These are phyloP conservation scores for Aaosphaeria pasadenensis DNA, from an alignment of 2,329 filamentous ascomycete genomes.

Conservation along the genomic window DNA sequence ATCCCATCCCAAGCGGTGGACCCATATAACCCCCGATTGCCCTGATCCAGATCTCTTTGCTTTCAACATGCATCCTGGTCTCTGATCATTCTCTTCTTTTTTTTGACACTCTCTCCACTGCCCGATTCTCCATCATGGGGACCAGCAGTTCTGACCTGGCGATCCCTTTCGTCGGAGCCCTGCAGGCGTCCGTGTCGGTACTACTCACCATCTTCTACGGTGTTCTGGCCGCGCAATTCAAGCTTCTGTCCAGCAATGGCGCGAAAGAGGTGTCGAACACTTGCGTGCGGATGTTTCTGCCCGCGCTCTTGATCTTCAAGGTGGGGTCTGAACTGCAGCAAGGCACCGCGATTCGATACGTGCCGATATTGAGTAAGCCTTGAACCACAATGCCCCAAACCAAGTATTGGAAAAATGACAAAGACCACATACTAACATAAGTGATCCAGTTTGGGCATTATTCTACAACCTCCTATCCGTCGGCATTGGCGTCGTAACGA, in stretches of 20 bases:
- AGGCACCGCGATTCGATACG: constrained; percentile 47
- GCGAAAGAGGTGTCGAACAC: constrained; percentile 53
- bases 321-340: constrained; percentile 51
- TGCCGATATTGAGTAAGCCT: constrained; percentile 47
- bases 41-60: not conserved
- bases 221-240: constrained; percentile 49
- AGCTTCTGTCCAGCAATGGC: constrained; percentile 45
- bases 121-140: constrained; percentile 12
- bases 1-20: too few species aligned
- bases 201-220: constrained; percentile 54
- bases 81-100: not conserved
- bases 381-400: not conserved
- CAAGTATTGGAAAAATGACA: not conserved
- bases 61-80: not conserved
- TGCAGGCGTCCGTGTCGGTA: constrained; percentile 55
- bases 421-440: not conserved
- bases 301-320: constrained; percentile 53
- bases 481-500: constrained; percentile 43
- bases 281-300: constrained; percentile 54
- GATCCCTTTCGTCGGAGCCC: constrained; percentile 49
- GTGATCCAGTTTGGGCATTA: constrained; percentile 48
- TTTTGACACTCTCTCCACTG: not conserved
- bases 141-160: constrained; percentile 26
- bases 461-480: constrained; percentile 51
- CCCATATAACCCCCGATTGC: not conserved